Evolutionary conservation across 352 stramenopile genomes (phyloP).

Genomic region (Phytophthora pluvialis): DNA sequence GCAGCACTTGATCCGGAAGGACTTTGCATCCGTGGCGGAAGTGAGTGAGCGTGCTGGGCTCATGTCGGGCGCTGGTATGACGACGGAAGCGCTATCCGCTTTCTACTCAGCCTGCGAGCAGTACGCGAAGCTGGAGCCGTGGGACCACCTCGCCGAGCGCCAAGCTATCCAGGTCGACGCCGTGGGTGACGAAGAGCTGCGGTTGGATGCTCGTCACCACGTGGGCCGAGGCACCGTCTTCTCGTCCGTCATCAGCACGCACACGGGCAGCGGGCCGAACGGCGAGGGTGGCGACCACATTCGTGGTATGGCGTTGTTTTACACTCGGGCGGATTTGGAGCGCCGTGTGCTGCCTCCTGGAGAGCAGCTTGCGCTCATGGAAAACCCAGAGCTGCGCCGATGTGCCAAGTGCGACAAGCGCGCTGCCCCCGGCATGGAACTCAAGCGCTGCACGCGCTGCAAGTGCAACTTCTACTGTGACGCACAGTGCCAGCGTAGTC

Average conservation of each 20-base stretch:
- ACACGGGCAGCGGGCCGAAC: conserved; percentile 36
- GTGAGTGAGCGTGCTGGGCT: conserved; percentile 77
- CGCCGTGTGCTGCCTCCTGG: conserved; percentile 72
- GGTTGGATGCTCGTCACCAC: conserved; percentile 65
- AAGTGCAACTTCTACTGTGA: conserved; percentile 89
- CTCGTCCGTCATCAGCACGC: conserved; percentile 73
- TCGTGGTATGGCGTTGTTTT: conserved; percentile 81
- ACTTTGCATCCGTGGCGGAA: conserved; percentile 77
- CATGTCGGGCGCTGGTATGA: conserved; percentile 61
- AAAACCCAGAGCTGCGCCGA: conserved; percentile 71
- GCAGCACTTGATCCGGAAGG: conserved; percentile 82
- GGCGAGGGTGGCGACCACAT: conserved; percentile 59
- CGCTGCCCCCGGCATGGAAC: conserved; percentile 52
- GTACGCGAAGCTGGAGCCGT: conserved; percentile 74
- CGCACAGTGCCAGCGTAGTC: conserved; percentile 67
- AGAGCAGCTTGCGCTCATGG: conserved; percentile 74
- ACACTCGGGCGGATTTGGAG: conserved; percentile 76
- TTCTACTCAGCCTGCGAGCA: conserved; percentile 74
- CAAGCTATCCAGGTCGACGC: conserved; percentile 85
- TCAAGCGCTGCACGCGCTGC: conserved; percentile 86
- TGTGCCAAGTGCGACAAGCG: conserved; percentile 86
- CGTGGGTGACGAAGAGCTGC: conserved; percentile 60
- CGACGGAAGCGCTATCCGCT: conserved; percentile 53
- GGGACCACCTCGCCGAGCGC: conserved; percentile 69
- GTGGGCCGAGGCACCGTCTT: conserved; percentile 69